Evolutionary conservation across 345 rosid species (phyloP).

Genomic region (Euphorbia pulcherrima): DNA sequence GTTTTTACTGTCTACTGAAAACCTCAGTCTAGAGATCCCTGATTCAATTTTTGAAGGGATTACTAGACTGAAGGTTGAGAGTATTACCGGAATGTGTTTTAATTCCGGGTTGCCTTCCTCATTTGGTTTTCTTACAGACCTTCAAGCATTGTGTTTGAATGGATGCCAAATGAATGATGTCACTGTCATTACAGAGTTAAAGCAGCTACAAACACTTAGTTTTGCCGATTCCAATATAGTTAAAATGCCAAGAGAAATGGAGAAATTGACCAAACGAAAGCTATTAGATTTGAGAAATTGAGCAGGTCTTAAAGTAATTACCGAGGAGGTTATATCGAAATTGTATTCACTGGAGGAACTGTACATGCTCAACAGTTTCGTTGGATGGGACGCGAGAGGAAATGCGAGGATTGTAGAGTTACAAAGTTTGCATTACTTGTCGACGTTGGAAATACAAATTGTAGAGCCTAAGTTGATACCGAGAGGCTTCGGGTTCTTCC

Average conservation of each 20-base stretch:
- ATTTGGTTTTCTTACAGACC: not conserved
- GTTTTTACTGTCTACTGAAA: not conserved
- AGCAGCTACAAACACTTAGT: constrained; percentile 29
- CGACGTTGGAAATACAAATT: constrained; percentile 15
- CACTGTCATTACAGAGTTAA: constrained; percentile 11
- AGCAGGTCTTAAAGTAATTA: constrained; percentile 20
- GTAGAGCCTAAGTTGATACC: constrained; percentile 5
- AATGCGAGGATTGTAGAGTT: constrained; percentile 20
- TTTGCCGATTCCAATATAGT: constrained; percentile 18
- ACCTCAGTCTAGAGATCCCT: not conserved
- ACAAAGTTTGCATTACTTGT: constrained; percentile 13
- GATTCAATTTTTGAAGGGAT: not conserved
- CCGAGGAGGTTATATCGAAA: constrained; percentile 23
- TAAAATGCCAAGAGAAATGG: constrained; percentile 20
- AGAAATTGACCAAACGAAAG: constrained; percentile 18
- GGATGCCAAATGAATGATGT: not conserved
- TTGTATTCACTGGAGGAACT: constrained; percentile 29
- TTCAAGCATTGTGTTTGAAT: constrained; percentile 12
- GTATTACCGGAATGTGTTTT: not conserved
- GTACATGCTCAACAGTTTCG: constrained; percentile 19
- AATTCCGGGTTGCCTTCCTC: not conserved
- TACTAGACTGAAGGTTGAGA: constrained; percentile 10
- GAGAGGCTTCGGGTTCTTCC: not conserved
- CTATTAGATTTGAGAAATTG: constrained; percentile 26
- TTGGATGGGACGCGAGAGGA: constrained; percentile 23